Evolutionary conservation across 139 green algal species (phyloP).

Genomic region (Chlamydomonas applanata): DNA sequence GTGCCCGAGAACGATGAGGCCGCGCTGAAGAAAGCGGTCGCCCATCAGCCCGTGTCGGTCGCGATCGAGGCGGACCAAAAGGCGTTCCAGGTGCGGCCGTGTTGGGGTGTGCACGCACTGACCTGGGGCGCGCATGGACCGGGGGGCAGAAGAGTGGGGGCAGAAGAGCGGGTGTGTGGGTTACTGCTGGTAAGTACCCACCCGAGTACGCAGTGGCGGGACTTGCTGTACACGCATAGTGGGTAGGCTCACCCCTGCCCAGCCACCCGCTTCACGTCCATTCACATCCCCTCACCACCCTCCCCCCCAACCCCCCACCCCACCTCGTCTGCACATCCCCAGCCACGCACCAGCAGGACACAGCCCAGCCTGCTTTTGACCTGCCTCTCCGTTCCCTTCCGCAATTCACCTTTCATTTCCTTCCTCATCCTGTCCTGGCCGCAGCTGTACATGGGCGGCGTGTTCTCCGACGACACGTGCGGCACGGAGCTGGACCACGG

Average conservation of each 20-base stretch:
- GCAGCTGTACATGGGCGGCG: slow-evolving; percentile 85
- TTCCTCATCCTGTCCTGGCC: slow-evolving; percentile 21
- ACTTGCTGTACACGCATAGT: not conserved
- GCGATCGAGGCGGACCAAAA: slow-evolving; percentile 91
- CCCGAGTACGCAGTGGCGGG: not conserved
- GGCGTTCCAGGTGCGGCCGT: slow-evolving; percentile 17
- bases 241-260: too few species aligned
- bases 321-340: too few species aligned
- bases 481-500: slow-evolving; percentile 85
- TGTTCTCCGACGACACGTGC: slow-evolving; percentile 34
- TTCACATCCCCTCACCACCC: too few species aligned
- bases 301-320: too few species aligned
- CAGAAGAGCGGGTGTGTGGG: not conserved
- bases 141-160: too few species aligned
- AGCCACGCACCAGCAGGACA: too few species aligned
- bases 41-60: slow-evolving; percentile 88
- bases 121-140: too few species aligned
- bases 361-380: not conserved
- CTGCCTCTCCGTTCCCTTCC: not conserved
- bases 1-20: slow-evolving; percentile 81
- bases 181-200: not conserved
- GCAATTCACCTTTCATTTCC: not conserved
- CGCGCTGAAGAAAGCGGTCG: slow-evolving; percentile 62
- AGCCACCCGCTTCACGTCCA: not conserved
- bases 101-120: too few species aligned